phyloP scores from a whole-genome alignment of 768 basidiomycete species.

The Leccinum uliginosum region DNA sequence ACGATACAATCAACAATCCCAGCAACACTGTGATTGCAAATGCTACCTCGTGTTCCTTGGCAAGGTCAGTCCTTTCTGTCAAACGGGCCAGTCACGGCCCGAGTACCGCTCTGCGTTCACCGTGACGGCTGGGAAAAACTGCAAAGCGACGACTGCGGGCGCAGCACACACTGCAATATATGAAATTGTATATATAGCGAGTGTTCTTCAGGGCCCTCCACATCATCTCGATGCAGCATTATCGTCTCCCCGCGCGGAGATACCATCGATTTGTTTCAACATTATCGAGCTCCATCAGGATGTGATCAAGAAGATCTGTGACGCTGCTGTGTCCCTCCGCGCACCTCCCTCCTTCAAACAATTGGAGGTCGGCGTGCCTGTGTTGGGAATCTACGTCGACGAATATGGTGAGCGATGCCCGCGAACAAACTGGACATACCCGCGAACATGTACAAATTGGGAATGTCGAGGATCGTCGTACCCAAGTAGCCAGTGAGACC shows the following conservation, averaged over 20 bases:
- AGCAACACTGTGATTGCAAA: conserved; percentile 97
- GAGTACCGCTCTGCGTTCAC: conserved; percentile 74
- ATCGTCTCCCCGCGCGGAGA: conserved; percentile 87
- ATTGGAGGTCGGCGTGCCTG: conserved; percentile 23
- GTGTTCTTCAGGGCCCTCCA: conserved; percentile 85
- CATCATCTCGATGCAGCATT: conserved; percentile 84
- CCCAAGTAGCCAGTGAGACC: conserved; percentile 35
- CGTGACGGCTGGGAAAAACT: too few relatives aligned
- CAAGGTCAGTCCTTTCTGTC: conserved; percentile 49
- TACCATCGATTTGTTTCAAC: conserved; percentile 90
- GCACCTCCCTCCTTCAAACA: conserved; percentile 42
- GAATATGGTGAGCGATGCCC: not conserved
- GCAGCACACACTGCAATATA: too few relatives aligned
- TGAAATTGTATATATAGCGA: too few relatives aligned
- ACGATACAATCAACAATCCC: conserved; percentile 89
- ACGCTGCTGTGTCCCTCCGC: conserved; percentile 47
- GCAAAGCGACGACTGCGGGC: too few relatives aligned
- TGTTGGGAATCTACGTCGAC: conserved; percentile 23
- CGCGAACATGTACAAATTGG: conserved; percentile 32
- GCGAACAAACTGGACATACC: conserved; percentile 14
- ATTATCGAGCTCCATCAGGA: conserved; percentile 69
- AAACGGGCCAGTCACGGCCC: conserved; percentile 46
- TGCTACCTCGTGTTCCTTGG: conserved; percentile 85
- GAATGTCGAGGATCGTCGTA: conserved; percentile 32
- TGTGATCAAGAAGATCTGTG: conserved; percentile 51